A percentile compares a stretch with the other conserved stretches of the same genome.
Evolutionary conservation across 139 green algal species (phyloP).

Genomic region (Chlorella sp.): DNA sequence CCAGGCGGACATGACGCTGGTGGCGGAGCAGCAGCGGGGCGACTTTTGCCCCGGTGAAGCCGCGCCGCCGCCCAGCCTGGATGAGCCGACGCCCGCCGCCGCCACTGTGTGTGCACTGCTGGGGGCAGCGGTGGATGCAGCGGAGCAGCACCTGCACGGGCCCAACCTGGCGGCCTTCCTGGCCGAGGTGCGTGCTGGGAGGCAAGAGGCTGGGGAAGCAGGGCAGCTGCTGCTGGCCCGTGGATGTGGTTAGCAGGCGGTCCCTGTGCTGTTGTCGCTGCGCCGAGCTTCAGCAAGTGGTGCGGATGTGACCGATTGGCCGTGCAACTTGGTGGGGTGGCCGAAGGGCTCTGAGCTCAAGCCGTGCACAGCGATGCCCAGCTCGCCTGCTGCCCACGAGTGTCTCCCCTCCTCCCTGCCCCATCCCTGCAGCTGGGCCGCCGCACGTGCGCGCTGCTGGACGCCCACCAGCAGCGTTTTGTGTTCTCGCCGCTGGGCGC

Average conservation of each 20-base stretch:
- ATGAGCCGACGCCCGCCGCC: conserved; percentile 67
- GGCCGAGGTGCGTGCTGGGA: conserved; percentile 50
- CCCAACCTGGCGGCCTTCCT: conserved; percentile 60
- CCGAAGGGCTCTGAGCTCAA: no score
- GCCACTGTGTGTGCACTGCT: conserved; percentile 53
- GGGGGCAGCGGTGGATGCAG: conserved; percentile 33
- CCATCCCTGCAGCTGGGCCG: conserved; percentile 42
- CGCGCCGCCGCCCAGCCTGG: conserved; percentile 43
- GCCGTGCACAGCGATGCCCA: no score
- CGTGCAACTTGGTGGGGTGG: no score
- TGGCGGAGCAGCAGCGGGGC: conserved; percentile 53
- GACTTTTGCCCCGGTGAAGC: conserved; percentile 67
- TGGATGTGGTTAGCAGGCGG: no score
- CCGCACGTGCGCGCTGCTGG: conserved; percentile 36
- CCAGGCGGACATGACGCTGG: conserved; percentile 62
- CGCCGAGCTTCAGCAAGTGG: no score
- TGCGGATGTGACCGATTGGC: no score
- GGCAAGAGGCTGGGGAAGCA: no score
- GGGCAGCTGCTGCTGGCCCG: no score
- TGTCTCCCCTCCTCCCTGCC: background rate
- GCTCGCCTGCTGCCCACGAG: no score
- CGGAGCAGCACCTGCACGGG: conserved; percentile 52
- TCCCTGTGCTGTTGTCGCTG: no score
- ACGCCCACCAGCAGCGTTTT: conserved; percentile 65
- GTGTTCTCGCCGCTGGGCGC: conserved; percentile 67